Conservation (phyloP, 2,329 filamentous ascomycete species). For the Cercospora sp. region DNA sequence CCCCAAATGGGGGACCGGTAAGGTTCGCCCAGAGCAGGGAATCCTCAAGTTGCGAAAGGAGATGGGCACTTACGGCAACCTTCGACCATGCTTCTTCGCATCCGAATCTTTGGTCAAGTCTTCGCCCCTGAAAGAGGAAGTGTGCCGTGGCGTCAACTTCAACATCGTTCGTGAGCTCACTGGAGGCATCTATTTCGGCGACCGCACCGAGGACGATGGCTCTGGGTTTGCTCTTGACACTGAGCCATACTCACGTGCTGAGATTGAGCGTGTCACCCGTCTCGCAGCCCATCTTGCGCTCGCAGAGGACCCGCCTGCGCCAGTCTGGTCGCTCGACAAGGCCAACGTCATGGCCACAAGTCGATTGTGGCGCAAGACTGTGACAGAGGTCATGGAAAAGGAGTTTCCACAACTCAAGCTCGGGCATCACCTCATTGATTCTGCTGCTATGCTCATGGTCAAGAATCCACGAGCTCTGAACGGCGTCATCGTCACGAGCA, state of each 20-base stretch:
- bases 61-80: slow-evolving; percentile 90
- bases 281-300: slow-evolving; percentile 80
- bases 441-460: slow-evolving; percentile 95
- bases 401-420: slow-evolving; percentile 87
- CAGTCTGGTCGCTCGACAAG: slow-evolving; percentile 89
- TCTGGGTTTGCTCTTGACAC: slow-evolving; percentile 77
- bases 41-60: slow-evolving; percentile 89
- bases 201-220: slow-evolving; percentile 77
- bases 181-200: slow-evolving; percentile 93
- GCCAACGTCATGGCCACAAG: slow-evolving; percentile 93
- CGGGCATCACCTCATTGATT: slow-evolving; percentile 90
- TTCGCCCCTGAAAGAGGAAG: slow-evolving; percentile 81
- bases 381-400: slow-evolving; percentile 78
- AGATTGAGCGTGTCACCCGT: slow-evolving; percentile 85
- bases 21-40: slow-evolving; percentile 88
- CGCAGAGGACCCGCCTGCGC: slow-evolving; percentile 70
- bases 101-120: slow-evolving; percentile 79
- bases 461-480: slow-evolving; percentile 89
- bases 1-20: slow-evolving; percentile 92
- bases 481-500: slow-evolving; percentile 88
- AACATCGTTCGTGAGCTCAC: slow-evolving; percentile 91
- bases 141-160: slow-evolving; percentile 87
- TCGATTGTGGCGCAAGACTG: slow-evolving; percentile 83
- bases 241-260: slow-evolving; percentile 78
- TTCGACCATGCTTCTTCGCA: slow-evolving; percentile 93